Evolutionary conservation across 805 yeast genomes (phyloP), one percentile per base, ranked within the genome.

Genomic region (Wickerhamiella azymoides): DNA sequence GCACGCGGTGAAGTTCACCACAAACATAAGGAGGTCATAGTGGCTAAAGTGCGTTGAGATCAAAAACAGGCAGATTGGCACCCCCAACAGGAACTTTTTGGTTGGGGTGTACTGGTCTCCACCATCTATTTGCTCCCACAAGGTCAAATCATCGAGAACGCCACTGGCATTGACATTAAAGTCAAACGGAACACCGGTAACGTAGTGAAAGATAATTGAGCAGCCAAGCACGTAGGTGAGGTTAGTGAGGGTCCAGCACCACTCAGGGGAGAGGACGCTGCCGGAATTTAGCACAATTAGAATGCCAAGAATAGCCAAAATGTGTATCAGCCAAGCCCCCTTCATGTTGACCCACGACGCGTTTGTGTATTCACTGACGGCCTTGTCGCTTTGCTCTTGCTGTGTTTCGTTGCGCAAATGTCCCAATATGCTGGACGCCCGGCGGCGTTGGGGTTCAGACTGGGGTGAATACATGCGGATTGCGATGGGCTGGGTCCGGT

Each of bases 21-120:
- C 66, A 61, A 89, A 92, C 58, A 80, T 71, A 53, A 76, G 76
- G 51, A 85, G 65, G 60, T 85, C 89, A 64, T 86, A 89, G 58
- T 77, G 79, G 14, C 94, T 76, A 62, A 88, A 92, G 62, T 89
- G 97, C 1, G 96, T 88, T 44, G 92, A 77, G 28, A 85, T 70
- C 53, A 89, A 69, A 56, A 89, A 89, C 57, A 92, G 70, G 7
- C 77, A 79, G 52, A 92, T 83, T 24, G 98, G 98, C n/a, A 92
- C 96, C 42, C 84, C 78, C 67, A 89, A 74, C 53, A 89, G 69
- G 59, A 86, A 89, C 64, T 89, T 89, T 69, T 92, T 88, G 33
- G 95, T 79, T 10, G 98, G 98, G 0, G 98, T 92, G 62, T 88
- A 89, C 63, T 86, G 94, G 59, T 86, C 96, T 49, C 97, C 98